Base-by-base conservation (phyloP, 1,284 basidiomycete species). In the Cutaneotrichosporon cyanovorans region DNA sequence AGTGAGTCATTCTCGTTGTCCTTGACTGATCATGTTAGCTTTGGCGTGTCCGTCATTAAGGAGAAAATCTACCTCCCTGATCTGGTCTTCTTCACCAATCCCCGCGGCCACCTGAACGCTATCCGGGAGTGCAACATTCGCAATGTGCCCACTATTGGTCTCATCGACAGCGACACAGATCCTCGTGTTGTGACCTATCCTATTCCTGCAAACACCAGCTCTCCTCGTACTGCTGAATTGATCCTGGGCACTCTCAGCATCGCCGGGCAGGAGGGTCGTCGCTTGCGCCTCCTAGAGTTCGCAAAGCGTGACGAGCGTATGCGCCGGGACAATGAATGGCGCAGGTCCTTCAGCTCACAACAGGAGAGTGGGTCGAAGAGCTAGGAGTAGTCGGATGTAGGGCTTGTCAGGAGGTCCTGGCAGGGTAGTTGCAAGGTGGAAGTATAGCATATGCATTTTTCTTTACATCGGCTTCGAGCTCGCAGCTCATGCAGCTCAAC, bases 101-200 rank as follows among this genome's bases (percentile, higher is more conserved):
- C 92, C 31, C 76, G 85, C 42, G 76, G 82, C 37, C 91, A 92
- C 69, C 76, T 85, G 45, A 80, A 81, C 53, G 86, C 85, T 12
- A 87, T 93, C 62, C 80, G 83, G 45, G 89, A 93, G 74, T 89
- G 86, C 61, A 85, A 85, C 6, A 76, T 83, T 41, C 78, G 83
- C 53, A 83, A 89, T 62, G 79, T 92, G 41, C 89, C 89, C 0
- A 92, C 89, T 0, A 80, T 92, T 55, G 89, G 83, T 22, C 83
- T 98, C 55, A 80, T 92, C 50, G 95, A 99, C 73, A 87, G 90
- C 22, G 90, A 99, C 68, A 87, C 84, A 33, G 95, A 99, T 72
- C 95, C 95, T 5, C 82, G 95, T 16, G 77, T 91, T 31, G 92
- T 98, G 50, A 97, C 96, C 77, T 98, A 97, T 72, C 85, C 95